Conservation (phyloP, 495 filamentous ascomycete species). For the Tuber brumale region DNA sequence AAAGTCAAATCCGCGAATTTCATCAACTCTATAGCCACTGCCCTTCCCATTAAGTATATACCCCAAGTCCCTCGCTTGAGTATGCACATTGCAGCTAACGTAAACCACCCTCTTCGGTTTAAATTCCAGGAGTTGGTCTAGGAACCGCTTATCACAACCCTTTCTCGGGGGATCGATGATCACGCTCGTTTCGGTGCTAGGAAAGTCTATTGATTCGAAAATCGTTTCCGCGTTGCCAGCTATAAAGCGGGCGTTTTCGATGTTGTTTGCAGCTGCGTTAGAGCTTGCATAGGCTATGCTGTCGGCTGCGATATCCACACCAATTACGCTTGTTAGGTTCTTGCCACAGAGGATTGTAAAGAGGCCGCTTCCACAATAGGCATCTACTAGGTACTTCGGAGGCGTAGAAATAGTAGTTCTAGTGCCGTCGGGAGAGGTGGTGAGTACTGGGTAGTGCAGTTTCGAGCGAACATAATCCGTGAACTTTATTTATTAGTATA, state of each 20-base stretch:
- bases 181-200: conserved; percentile 72
- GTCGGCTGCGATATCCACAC: conserved; percentile 62
- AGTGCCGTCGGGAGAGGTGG: conserved; percentile 21
- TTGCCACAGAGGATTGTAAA: conserved; percentile 90
- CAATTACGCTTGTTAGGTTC: conserved; percentile 63
- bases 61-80: conserved; percentile 82
- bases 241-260: conserved; percentile 64
- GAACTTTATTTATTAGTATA: conserved; percentile 49
- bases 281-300: conserved; percentile 67
- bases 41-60: conserved; percentile 44
- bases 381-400: conserved; percentile 79
- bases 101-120: conserved; percentile 76
- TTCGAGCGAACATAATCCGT: conserved; percentile 83
- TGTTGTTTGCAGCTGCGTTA: conserved; percentile 70
- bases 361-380: conserved; percentile 92
- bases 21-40: conserved; percentile 78
- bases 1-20: conserved; percentile 89
- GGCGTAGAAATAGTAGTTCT: conserved; percentile 30
- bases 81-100: conserved; percentile 96
- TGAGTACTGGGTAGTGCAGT: conserved; percentile 53
- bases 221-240: conserved; percentile 75
- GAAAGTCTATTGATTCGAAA: conserved; percentile 66
- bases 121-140: conserved; percentile 69
- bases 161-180: conserved; percentile 93
- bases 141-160: conserved; percentile 80